A percentile compares a stretch with the other conserved stretches of the same genome.
Evolutionary conservation across 768 basidiomycete genomes (phyloP).

Genomic region (Boletus rubroflammeus): DNA sequence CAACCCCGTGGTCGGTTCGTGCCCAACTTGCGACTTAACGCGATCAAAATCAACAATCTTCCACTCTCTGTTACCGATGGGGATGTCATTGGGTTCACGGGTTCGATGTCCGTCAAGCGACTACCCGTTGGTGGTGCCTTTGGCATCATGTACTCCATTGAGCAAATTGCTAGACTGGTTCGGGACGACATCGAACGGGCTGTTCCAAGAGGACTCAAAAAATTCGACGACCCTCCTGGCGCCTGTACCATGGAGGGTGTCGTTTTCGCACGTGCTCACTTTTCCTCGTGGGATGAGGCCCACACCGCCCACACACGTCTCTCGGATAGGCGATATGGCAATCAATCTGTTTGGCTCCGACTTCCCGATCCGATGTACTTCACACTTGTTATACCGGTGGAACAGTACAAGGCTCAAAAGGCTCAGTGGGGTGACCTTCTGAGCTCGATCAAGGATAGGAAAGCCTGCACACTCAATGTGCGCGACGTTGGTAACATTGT

Average conservation of each 20-base stretch:
- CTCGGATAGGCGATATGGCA: constrained; percentile 31
- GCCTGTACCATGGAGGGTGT: constrained; percentile 30
- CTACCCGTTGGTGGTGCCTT: constrained; percentile 22
- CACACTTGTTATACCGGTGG: constrained; percentile 42
- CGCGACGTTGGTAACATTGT: constrained; percentile 25
- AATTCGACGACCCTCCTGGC: constrained; percentile 26
- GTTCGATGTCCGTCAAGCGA: constrained; percentile 24
- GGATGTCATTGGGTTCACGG: constrained; percentile 32
- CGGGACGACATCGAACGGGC: constrained; percentile 21
- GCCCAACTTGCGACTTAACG: constrained; percentile 26
- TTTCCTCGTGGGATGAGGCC: constrained; percentile 48
- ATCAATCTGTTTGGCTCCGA: constrained; percentile 35
- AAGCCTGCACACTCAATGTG: constrained; percentile 34
- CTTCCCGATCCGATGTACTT: constrained; percentile 52
- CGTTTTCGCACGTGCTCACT: constrained; percentile 40
- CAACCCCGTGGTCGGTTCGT: constrained; percentile 33
- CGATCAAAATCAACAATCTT: constrained; percentile 45
- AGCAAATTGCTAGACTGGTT: constrained; percentile 21
- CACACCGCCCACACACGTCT: constrained; percentile 38
- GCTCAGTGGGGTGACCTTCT: constrained; percentile 46
- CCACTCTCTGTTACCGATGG: constrained; percentile 26
- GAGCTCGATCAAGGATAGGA: constrained; percentile 34
- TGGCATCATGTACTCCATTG: constrained; percentile 18
- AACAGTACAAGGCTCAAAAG: constrained; percentile 51
- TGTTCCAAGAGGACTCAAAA: constrained; percentile 14